Evolutionary conservation across 148 eudicot species (phyloP), one percentile per base, ranked within the genome.

Genomic region (Rhododendron kiyosumense): DNA sequence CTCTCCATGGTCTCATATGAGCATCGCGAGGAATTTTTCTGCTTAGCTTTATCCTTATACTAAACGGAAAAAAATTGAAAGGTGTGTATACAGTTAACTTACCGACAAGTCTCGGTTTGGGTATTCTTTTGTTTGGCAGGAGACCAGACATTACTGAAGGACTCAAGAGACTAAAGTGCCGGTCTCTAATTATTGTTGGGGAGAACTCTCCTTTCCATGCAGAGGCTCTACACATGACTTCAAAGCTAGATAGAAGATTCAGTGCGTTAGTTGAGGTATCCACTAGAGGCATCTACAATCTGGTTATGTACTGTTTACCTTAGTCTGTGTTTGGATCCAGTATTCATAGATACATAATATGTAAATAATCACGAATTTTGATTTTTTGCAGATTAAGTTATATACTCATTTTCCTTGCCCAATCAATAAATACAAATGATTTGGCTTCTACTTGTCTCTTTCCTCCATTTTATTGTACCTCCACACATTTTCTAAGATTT

Each of bases 201-300:
- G 99, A 96, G 85, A 93, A 94, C 86, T 95, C 98, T 48, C 91
- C 94, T 78, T 96, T 96, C 93, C 96, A 96, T 86, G 84, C 90
- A 10, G 99, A 96, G 76, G 93, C 99, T 82, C 93, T 96, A 51
- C 96, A 96, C 85, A 94, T 95, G 97, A 94, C 96, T 79, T 91
- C 98, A 51, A 95, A 96, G 85, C 91, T 96, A 57, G 99, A 96
- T 80, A 91, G 96, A 81, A 90, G 97, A 91, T 92, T 85, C 84
- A 95, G 93, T 81, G 99, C 98, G 59, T 88, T 96, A 86, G 98
- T 96, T 75, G 99, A 96, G 99, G 99, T 96, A 92, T 79, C 82
- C 73, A 30, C 48, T 78, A 4, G 26, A 48, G 11, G 10, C 63
- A 2, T 76, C 3, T 14, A 52, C 54, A 79, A 38, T 79, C 41